These are phyloP conservation scores for Sporothrix mexicana DNA, from an alignment of 2,329 filamentous ascomycete genomes.

Conservation along the genomic window DNA sequence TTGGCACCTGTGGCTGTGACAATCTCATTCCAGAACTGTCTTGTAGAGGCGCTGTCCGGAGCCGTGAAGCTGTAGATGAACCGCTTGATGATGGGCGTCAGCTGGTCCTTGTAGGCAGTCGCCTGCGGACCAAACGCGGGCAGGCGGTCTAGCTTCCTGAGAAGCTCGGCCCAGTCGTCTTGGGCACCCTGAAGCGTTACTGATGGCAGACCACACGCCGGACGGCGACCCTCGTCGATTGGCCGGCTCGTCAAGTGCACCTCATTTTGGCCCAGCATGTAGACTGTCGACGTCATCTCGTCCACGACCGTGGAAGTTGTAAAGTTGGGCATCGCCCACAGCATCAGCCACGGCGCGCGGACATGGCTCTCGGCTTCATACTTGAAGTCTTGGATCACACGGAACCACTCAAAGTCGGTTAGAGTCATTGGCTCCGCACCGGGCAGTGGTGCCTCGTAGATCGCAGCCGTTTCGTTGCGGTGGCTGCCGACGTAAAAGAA, in stretches of 20 bases:
- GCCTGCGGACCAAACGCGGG: slow-evolving; percentile 53
- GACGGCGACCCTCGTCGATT: slow-evolving; percentile 38
- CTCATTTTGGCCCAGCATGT: slow-evolving; percentile 54
- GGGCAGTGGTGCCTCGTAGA: slow-evolving; percentile 51
- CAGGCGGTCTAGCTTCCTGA: slow-evolving; percentile 51
- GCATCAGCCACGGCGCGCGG: slow-evolving; percentile 49
- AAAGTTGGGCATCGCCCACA: slow-evolving; percentile 53
- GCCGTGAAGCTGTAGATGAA: slow-evolving; percentile 55
- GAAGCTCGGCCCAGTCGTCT: slow-evolving; percentile 51
- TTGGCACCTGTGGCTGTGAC: slow-evolving; percentile 42
- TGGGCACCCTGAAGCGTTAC: slow-evolving; percentile 50
- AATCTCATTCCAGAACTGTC: slow-evolving; percentile 53
- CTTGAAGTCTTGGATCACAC: slow-evolving; percentile 45
- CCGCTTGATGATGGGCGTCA: slow-evolving; percentile 52
- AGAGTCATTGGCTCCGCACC: slow-evolving; percentile 51
- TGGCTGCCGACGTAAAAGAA: slow-evolving; percentile 57
- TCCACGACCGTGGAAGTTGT: slow-evolving; percentile 50
- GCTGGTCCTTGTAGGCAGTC: slow-evolving; percentile 45
- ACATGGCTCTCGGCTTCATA: slow-evolving; percentile 50
- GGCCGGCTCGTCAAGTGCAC: slow-evolving; percentile 43
- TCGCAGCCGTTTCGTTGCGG: slow-evolving; percentile 51
- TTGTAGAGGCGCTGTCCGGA: slow-evolving; percentile 44
- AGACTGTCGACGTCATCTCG: slow-evolving; percentile 49
- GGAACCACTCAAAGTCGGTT: slow-evolving; percentile 39
- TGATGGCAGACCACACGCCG: slow-evolving; percentile 52